These are phyloP conservation scores for Nicotiana sylvestris DNA, from an alignment of 257 asterid species.

Conservation along the genomic window DNA sequence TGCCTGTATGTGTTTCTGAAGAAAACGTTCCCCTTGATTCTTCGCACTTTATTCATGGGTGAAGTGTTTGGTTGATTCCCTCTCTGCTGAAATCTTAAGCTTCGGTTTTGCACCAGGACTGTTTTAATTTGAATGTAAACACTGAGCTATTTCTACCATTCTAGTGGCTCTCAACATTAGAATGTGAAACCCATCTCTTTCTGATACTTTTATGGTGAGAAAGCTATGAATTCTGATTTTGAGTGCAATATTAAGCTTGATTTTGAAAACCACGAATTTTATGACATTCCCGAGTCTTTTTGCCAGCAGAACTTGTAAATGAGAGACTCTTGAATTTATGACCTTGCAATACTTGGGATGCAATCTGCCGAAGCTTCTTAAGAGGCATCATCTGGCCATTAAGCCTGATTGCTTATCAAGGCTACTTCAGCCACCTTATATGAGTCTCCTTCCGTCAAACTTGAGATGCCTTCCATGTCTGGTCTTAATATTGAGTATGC, in stretches of 20 bases:
- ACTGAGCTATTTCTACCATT: background rate
- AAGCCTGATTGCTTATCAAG: background rate
- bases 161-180: background rate
- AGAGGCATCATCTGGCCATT: background rate
- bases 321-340: background rate
- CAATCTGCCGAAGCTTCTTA: background rate
- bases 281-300: background rate
- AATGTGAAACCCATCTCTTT: background rate
- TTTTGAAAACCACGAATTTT: background rate
- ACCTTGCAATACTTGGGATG: background rate
- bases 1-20: conserved; percentile 37
- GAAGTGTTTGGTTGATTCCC: background rate
- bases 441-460: background rate
- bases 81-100: background rate
- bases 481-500: too few species aligned
- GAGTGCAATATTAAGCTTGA: background rate
- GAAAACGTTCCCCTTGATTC: background rate
- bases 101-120: background rate
- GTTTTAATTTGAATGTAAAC: background rate
- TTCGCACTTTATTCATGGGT: background rate
- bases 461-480: too few species aligned
- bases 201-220: background rate
- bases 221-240: background rate
- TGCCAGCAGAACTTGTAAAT: background rate
- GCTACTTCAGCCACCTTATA: background rate